Base-by-base conservation (phyloP, 129 eudicot genomes). In the Flaveria bidentis region DNA sequence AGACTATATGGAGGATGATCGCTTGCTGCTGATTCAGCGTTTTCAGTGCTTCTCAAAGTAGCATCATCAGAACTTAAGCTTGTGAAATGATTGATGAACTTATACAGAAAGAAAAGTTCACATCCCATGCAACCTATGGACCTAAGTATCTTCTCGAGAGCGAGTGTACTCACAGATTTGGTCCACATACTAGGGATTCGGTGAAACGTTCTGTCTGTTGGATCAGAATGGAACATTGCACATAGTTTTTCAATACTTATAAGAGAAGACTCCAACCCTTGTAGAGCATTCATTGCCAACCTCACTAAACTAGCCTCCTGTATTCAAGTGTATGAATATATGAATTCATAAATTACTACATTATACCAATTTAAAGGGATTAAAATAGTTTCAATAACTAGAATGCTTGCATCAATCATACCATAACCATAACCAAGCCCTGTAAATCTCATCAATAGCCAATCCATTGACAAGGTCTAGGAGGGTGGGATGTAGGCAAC, bases 241-340 rank as follows among this genome's bases (percentile, higher is more conserved):
- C 86, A 87, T 57, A 89, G 82, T 76, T 87, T 85, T n/a, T 87
- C 82, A 18, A 91, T 91, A 47, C 96, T 82, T 74, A 76, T 76
- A 30, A 94, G 86, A 72, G 99, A 91, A 47, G 97, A 84, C 79
- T 94, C 90, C 23, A 85, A 76, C 56, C 99, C 99, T 75, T 94
- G 99, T 62, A 94, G 84, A 14, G 99, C 94, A 77, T 94, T 89
- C 86, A 94, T 82, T 33, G 87, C 89, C 84, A 94, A 62, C 50
- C 97, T 90, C 84, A 94, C 97, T 83, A 94, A 79, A 83, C 99
- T 94, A 65, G 91, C 87, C 85, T 94, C 99, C 99, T 91, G 88
- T 39, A 68, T 63, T 63, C 33, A 15, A 14, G 13, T 63, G 10
- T 62, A 62, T 28, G 20, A 28, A 28, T 2, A 26, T 23, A 61